Percentiles rank a stretch among this genome's conserved stretches.
phyloP scores from a whole-genome alignment of 1,284 basidiomycete genomes.

The Grifola frondosa region DNA sequence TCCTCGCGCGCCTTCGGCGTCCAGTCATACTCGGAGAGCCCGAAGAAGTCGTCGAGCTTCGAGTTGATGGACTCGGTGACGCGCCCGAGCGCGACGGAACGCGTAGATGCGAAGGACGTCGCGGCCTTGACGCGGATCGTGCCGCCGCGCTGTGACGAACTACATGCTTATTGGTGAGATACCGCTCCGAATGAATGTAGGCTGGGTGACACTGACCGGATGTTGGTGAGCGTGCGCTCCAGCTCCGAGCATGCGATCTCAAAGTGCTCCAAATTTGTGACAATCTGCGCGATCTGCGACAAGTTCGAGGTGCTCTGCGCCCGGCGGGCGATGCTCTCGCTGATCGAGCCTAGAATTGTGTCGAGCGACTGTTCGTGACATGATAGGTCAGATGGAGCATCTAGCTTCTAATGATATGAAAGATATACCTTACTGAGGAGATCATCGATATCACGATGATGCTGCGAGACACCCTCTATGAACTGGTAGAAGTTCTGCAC shows the following conservation, averaged over 20 bases:
- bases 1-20: conserved; percentile 66
- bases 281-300: conserved; percentile 93
- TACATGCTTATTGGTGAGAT: conserved; percentile 1
- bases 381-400: background rate
- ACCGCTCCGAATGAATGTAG: background rate
- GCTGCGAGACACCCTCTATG: conserved; percentile 90
- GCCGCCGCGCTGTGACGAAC: conserved; percentile 78
- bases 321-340: conserved; percentile 72
- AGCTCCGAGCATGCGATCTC: conserved; percentile 84
- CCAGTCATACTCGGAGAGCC: conserved; percentile 94
- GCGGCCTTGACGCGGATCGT: conserved; percentile 70
- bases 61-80: conserved; percentile 84
- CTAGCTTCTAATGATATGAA: background rate
- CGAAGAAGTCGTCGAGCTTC: conserved; percentile 97
- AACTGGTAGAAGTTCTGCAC: conserved; percentile 98
- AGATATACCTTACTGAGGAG: conserved; percentile 77
- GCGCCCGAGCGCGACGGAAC: conserved; percentile 71
- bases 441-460: conserved; percentile 91
- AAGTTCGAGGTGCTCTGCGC: conserved; percentile 77
- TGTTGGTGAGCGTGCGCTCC: conserved; percentile 81
- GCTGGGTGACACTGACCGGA: conserved; percentile 50
- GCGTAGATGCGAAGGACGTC: conserved; percentile 67
- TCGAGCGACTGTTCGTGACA: conserved; percentile 72
- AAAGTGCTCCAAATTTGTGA: conserved; percentile 94
- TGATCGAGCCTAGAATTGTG: conserved; percentile 79